These are phyloP conservation scores for Jasminum sambac DNA, from an alignment of 257 asterid genomes.

Conservation along the genomic window DNA sequence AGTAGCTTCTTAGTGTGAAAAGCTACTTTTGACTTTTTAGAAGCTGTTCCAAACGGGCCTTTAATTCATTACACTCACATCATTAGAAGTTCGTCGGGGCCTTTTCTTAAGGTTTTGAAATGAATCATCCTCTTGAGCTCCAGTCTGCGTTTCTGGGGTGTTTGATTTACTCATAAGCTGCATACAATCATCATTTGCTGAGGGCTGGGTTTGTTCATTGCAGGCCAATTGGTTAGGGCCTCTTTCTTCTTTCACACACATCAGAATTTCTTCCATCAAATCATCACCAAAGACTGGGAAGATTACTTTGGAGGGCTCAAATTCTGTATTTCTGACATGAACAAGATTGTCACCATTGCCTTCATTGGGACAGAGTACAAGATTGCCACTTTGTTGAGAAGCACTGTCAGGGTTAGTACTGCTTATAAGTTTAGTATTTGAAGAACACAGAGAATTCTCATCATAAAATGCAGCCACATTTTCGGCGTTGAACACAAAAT, in stretches of 20 bases:
- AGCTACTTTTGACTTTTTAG: too few relatives aligned
- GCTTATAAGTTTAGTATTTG: constrained; percentile 5
- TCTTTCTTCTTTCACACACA: constrained; percentile 24
- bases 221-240: constrained; percentile 12
- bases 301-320: constrained; percentile 22
- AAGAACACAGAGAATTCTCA: constrained; percentile 15
- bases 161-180: constrained; percentile 33
- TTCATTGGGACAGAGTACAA: background rate
- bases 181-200: constrained; percentile 2
- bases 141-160: background rate
- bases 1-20: too few relatives aligned
- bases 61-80: constrained; percentile 29
- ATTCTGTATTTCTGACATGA: constrained; percentile 16
- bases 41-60: too few relatives aligned
- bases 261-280: constrained; percentile 10
- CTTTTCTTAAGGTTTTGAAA: constrained; percentile 35
- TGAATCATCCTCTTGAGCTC: constrained; percentile 1
- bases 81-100: constrained; percentile 23
- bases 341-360: constrained; percentile 17
- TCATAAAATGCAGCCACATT: constrained; percentile 10
- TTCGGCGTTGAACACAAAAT: background rate
- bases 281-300: constrained; percentile 16
- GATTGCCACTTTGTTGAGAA: constrained; percentile 44
- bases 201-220: constrained; percentile 7
- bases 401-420: constrained; percentile 17